A percentile compares a stretch with the other conserved stretches of the same genome.
phyloP scores from a whole-genome alignment of 768 basidiomycete genomes.

The Lactarius sp. region DNA sequence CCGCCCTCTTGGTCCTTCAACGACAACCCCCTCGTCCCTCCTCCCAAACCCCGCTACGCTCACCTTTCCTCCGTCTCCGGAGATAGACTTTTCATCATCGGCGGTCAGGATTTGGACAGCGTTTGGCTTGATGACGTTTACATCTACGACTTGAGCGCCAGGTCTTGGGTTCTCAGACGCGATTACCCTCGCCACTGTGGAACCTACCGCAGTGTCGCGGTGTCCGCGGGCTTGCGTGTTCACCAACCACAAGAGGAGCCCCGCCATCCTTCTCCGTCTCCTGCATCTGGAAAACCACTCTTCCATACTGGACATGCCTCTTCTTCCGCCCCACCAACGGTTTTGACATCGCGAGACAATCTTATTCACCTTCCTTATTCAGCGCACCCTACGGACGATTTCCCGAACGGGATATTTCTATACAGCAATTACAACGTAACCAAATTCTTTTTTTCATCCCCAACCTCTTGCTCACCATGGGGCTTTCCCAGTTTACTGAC shows the following conservation, averaged over 20 bases:
- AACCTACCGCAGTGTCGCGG: slow-evolving; percentile 90
- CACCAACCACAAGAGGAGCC: slow-evolving; percentile 63
- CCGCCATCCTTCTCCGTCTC: slow-evolving; percentile 37
- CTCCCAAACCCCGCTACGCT: slow-evolving; percentile 88
- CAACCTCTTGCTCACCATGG: slow-evolving; percentile 17
- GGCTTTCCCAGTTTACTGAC: slow-evolving; percentile 68
- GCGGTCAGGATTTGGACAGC: slow-evolving; percentile 91
- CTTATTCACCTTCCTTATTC: slow-evolving; percentile 76
- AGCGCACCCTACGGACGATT: slow-evolving; percentile 60
- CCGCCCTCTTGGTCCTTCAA: slow-evolving; percentile 40
- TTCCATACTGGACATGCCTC: slow-evolving; percentile 46
- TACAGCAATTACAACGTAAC: slow-evolving; percentile 96
- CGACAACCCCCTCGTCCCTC: slow-evolving; percentile 41
- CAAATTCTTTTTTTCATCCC: slow-evolving; percentile 20
- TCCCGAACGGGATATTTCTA: slow-evolving; percentile 81
- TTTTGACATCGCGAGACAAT: slow-evolving; percentile 53
- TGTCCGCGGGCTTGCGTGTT: slow-evolving; percentile 63
- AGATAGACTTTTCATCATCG: slow-evolving; percentile 84
- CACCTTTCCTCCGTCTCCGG: slow-evolving; percentile 87
- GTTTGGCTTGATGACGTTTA: slow-evolving; percentile 92
- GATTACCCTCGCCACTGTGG: slow-evolving; percentile 92
- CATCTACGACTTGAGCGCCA: slow-evolving; percentile 72
- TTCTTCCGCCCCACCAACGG: slow-evolving; percentile 34
- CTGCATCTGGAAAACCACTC: slow-evolving; percentile 55
- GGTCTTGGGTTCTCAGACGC: slow-evolving; percentile 74